Base-by-base conservation (phyloP, 2,329 filamentous ascomycete species). In the Ophiocordyceps polyrhachis-furcata region DNA sequence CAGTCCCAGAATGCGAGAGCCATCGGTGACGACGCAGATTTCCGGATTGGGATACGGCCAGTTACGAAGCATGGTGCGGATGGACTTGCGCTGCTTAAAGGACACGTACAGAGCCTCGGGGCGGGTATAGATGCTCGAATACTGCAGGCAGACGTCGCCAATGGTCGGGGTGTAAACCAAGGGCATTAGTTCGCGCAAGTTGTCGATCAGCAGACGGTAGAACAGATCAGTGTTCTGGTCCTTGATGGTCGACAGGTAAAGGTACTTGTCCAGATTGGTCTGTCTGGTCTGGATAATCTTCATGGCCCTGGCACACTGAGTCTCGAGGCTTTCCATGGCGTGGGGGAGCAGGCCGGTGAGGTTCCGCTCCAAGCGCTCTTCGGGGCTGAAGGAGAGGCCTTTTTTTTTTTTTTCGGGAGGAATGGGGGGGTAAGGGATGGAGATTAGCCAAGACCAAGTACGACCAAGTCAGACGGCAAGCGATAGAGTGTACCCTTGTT, bases 31-130 rank as follows among this genome's bases (percentile, higher is more conserved):
- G 60, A 94, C 88, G 58, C 87, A 93, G 59, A 98, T 98, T 63
- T 95, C 86, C 29, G 93, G 89, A 51, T 86, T 77, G 51, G 73
- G 66, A 62, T 91, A 81, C 25, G 86, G 87, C 91, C 91, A 98
- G 65, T 96, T 96, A 58, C 79, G 71, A 52, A 96, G 79, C 60
- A 96, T 88, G 41, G 83, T 81, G 56, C 79, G 77, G 51, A 96
- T 84, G 49, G 89, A 86, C 58, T 88, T 91, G 51, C 84, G 80
- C 69, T 98, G 89, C 65, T 86, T 83, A 65, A 85, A 95, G 49
- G 88, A 95, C 51, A 98, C 83, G 69, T 96, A 98, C 64, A 96
- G 75, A 51, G 83, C 87, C 71, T 96, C 91, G 20, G 91, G 88
- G 53, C 88, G 83, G 48, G 88, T 93, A 70, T 93, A 96, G 55